Evolutionary conservation across 2,329 filamentous ascomycete genomes (phyloP).

Genomic region (Claviceps capensis): DNA sequence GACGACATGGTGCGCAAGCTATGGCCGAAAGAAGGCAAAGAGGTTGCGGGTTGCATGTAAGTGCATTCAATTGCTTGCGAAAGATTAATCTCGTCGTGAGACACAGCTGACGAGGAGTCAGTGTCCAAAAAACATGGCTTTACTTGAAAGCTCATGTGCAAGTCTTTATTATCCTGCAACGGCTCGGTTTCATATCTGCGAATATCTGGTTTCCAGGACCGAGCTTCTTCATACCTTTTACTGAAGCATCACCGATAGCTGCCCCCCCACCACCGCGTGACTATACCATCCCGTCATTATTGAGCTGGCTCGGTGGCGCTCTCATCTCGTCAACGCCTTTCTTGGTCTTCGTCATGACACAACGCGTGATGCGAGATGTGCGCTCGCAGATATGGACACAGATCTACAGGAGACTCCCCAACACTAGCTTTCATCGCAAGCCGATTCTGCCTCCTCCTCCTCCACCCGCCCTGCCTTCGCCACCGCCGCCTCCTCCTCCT

Average conservation of each 20-base stretch:
- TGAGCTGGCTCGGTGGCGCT: constrained; percentile 28
- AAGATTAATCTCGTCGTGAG: no score
- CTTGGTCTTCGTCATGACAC: constrained; percentile 30
- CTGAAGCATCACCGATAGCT: constrained; percentile 33
- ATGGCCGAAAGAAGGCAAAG: constrained; percentile 13
- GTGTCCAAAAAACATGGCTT: constrained; percentile 19
- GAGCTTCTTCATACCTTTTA: constrained; percentile 42
- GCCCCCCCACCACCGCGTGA: constrained; percentile 29
- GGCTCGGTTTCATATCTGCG: constrained; percentile 31
- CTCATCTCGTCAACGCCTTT: constrained; percentile 33
- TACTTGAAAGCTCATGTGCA: constrained; percentile 38
- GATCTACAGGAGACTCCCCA: constrained; percentile 28
- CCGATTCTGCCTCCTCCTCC: constrained; percentile 5
- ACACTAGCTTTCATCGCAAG: constrained; percentile 18
- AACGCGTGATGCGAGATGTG: constrained; percentile 22
- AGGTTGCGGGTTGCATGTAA: constrained; percentile 15
- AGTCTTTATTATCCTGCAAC: constrained; percentile 38
- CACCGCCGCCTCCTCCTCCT: constrained; percentile 11
- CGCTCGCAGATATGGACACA: constrained; percentile 22
- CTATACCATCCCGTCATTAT: constrained; percentile 23
- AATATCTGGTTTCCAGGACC: constrained; percentile 28
- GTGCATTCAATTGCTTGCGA: background rate
- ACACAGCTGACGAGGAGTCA: constrained; percentile 10
- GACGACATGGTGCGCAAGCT: constrained; percentile 14
- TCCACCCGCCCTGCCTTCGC: constrained; percentile 5